Evolutionary conservation across 23 red algal genomes (phyloP), one percentile per base, ranked within the genome.

Genomic region (Agarophyton chilense): DNA sequence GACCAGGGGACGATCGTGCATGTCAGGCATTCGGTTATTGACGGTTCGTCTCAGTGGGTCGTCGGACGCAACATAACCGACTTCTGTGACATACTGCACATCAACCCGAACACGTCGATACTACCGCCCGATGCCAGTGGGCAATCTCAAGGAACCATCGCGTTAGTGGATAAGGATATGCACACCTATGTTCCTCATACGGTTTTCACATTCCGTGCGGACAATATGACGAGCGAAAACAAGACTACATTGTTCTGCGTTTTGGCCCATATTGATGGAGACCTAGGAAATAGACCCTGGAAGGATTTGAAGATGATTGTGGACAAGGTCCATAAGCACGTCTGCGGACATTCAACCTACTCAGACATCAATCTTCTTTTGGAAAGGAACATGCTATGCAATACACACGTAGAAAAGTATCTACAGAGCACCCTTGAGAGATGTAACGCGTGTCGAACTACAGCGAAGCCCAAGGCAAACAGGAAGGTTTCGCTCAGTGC

Each of bases 21-120:
- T 38, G 70, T 86, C 5, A 3, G 58, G 21, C 81, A 71, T 24
- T 22, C 70, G 6, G 60, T 70, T 26, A 70, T 86, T 42, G 81
- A 67, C n/a, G 57, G 56, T 4, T 86, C 57, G 2, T 72, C 62
- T n/a, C 81, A 86, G 45, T 86, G 81, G 81, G 81, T 86, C 10
- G 35, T 86, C 16, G 66, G 64, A 8, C 9, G 68, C 5, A 87
- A 87, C 33, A 65, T 68, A 3, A 66, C 79, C 13, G 45, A 24
- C 1, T 2, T 68, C 24, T 68, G 29, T 46, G 10, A 83, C 56
- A 83, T 66, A 8, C 14, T 83, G n/a, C 56, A 68, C 51, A 18
- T 10, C n/a, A 45, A 55, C 41, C 28, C 54, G 44, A 87, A 72
- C 46, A 46, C 10, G 2, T 33, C 68, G 40, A 42, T 25, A 10